Conservation (phyloP, 805 yeast genomes). For the Spencermartinsiella europaea region DNA sequence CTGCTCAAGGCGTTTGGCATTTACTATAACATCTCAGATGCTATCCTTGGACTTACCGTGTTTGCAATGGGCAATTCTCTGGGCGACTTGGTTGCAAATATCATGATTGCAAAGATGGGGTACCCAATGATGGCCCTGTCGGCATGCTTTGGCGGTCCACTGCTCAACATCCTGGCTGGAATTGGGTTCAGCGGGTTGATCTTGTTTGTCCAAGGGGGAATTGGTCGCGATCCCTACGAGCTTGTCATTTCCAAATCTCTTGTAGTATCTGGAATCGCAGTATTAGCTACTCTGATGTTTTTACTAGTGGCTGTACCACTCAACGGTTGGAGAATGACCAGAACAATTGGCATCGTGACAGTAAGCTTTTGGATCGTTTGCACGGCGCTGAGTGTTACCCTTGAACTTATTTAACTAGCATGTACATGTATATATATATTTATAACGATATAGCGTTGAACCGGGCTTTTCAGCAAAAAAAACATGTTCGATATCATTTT, state of each 20-base stretch:
- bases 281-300: constrained; percentile 37
- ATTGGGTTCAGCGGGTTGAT: constrained; percentile 70
- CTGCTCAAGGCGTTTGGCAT: constrained; percentile 58
- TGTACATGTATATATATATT: neutral
- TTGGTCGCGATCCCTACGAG: constrained; percentile 17
- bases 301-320: constrained; percentile 38
- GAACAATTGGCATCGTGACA: constrained; percentile 36
- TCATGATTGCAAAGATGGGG: constrained; percentile 75
- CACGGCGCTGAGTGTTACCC: constrained; percentile 30
- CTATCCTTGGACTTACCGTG: constrained; percentile 77
- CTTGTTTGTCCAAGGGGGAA: constrained; percentile 27
- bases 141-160: constrained; percentile 93
- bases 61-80: constrained; percentile 90
- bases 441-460: too few relatives aligned
- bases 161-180: constrained; percentile 71
- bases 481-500: too few relatives aligned
- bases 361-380: constrained; percentile 40
- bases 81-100: constrained; percentile 82
- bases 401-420: constrained; percentile 15
- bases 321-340: constrained; percentile 39
- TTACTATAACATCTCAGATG: constrained; percentile 60
- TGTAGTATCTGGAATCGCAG: constrained; percentile 38
- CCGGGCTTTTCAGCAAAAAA: too few relatives aligned
- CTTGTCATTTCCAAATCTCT: constrained; percentile 37
- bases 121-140: constrained; percentile 88